phyloP scores from a whole-genome alignment of 495 filamentous ascomycete species.

The Chaetomium tenue region DNA sequence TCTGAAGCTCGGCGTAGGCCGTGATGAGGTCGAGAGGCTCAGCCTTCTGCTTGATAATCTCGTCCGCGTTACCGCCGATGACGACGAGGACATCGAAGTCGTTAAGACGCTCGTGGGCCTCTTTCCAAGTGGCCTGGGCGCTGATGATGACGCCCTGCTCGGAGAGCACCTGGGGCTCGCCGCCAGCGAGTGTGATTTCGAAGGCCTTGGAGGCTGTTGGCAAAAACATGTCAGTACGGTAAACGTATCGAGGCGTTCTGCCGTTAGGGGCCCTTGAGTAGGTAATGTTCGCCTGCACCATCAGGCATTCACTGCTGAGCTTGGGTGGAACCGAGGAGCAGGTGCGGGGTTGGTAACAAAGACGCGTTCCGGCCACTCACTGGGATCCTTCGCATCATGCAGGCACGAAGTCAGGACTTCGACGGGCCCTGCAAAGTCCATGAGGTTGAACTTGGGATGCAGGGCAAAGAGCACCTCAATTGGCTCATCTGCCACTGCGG shows the following conservation, averaged over 20 bases:
- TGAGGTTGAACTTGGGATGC: conserved; percentile 50
- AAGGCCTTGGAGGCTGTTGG: conserved; percentile 54
- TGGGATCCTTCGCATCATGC: conserved; percentile 59
- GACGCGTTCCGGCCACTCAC: conserved; percentile 44
- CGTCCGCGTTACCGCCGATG: conserved; percentile 58
- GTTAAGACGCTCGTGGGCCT: conserved; percentile 60
- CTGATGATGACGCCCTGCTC: conserved; percentile 73
- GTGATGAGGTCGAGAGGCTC: conserved; percentile 64
- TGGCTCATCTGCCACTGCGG: conserved; percentile 50
- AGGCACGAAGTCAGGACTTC: conserved; percentile 60
- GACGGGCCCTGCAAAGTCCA: conserved; percentile 68
- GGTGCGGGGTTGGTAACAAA: conserved; percentile 17
- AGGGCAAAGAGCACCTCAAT: conserved; percentile 53
- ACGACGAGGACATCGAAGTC: conserved; percentile 72
- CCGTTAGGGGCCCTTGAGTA: neutral
- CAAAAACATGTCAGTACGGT: conserved; percentile 21
- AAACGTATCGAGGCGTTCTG: neutral
- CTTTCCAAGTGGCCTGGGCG: conserved; percentile 66
- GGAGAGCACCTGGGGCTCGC: conserved; percentile 56
- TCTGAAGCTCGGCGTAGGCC: conserved; percentile 65
- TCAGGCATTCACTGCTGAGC: neutral
- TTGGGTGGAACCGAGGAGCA: neutral
- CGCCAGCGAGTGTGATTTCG: conserved; percentile 67
- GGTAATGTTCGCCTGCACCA: neutral
- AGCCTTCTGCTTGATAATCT: conserved; percentile 54